Conservation (phyloP, 495 filamentous ascomycete species). For the Staphylotrichum longicolle region DNA sequence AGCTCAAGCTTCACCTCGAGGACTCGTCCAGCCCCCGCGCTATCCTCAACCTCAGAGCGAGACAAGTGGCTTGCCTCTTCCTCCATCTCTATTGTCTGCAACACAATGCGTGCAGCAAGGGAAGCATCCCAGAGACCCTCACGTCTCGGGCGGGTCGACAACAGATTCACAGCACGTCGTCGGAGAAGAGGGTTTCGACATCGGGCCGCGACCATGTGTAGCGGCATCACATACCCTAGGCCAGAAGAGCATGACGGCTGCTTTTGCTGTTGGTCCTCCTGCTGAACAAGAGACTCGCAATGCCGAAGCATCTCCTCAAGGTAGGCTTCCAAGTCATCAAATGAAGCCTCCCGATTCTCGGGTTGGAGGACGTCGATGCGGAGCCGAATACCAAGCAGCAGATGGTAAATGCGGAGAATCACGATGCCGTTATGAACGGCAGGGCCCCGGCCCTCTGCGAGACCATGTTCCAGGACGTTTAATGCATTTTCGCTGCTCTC, state of each 20-base stretch:
- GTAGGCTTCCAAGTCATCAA: conserved; percentile 14
- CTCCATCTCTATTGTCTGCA: conserved; percentile 13
- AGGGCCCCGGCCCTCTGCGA: neutral
- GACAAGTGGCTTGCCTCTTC: neutral
- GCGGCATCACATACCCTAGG: conserved; percentile 20
- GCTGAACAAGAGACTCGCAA: conserved; percentile 14
- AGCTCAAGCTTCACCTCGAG: conserved; percentile 24
- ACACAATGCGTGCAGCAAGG: conserved; percentile 9
- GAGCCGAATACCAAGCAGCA: conserved; percentile 12
- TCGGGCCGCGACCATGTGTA: conserved; percentile 26
- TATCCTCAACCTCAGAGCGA: neutral
- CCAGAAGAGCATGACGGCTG: conserved; percentile 20
- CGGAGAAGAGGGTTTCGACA: conserved; percentile 19
- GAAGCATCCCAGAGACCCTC: conserved; percentile 24
- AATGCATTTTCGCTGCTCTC: conserved; percentile 20
- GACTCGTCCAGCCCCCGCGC: neutral
- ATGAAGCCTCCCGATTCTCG: conserved; percentile 18
- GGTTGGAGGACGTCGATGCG: conserved; percentile 22
- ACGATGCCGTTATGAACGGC: neutral
- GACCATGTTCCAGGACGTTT: conserved; percentile 11
- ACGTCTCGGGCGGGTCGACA: neutral
- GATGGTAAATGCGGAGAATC: conserved; percentile 16
- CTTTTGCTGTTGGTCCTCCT: neutral
- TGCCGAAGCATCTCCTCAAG: conserved; percentile 19
- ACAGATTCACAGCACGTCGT: conserved; percentile 13